phyloP scores from a whole-genome alignment of 495 filamentous ascomycete species.

The Halenospora varia region DNA sequence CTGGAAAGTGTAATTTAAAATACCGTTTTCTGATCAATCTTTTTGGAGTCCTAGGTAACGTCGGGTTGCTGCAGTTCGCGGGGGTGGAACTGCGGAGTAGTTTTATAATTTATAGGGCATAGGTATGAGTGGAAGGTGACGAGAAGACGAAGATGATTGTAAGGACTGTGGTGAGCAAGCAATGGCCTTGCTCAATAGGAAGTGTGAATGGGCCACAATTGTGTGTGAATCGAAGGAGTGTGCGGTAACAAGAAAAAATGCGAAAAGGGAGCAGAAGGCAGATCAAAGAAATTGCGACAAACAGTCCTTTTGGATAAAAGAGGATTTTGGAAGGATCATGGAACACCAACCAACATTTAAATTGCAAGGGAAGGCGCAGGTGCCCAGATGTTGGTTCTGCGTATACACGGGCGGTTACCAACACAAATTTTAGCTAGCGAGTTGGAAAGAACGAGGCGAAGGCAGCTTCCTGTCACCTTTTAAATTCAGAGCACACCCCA shows the following conservation, averaged over 20 bases:
- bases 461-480: too few species aligned
- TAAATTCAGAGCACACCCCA: too few species aligned
- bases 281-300: background rate
- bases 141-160: background rate
- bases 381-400: too few species aligned
- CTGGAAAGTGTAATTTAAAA: background rate
- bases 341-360: background rate
- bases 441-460: background rate
- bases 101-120: too few species aligned
- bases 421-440: background rate
- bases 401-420: background rate
- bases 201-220: background rate
- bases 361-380: background rate
- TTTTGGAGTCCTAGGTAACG: background rate
- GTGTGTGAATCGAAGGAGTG: background rate
- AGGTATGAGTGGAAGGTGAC: background rate
- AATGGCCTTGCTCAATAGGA: background rate
- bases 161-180: background rate
- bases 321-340: background rate
- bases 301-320: background rate
- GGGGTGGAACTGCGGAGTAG: too few species aligned
- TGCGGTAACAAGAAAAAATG: background rate
- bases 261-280: background rate
- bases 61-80: too few species aligned
- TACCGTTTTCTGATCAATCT: background rate